Percentiles rank a stretch among this genome's conserved stretches.
Conservation (phyloP, 345 rosid genomes). For the Aquilaria sinensis region DNA sequence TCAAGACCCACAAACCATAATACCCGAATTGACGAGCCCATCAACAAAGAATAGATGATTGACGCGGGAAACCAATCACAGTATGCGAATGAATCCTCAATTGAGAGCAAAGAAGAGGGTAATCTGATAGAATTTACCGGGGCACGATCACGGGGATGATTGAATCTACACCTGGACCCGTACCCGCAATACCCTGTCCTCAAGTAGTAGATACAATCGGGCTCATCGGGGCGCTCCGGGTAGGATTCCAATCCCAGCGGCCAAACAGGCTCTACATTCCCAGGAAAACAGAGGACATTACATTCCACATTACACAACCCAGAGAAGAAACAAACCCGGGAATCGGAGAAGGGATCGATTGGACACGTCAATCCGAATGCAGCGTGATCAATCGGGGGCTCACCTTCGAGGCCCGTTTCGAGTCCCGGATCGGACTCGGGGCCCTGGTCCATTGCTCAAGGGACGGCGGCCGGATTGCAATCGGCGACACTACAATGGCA, state of each 20-base stretch:
- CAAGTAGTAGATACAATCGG: conserved; percentile 77
- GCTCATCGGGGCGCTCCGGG: conserved; percentile 74
- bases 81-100: conserved; percentile 11
- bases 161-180: conserved; percentile 87
- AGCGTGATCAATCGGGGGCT: conserved; percentile 4
- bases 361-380: conserved; percentile 20
- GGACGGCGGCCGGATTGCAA: conserved; percentile 11
- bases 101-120: background rate
- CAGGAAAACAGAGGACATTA: conserved; percentile 6
- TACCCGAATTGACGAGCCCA: conserved; percentile 6
- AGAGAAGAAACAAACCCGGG: background rate
- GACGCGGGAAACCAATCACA: conserved; percentile 15
- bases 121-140: conserved; percentile 38
- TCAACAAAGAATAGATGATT: conserved; percentile 26
- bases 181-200: conserved; percentile 80
- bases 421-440: conserved; percentile 58
- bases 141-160: conserved; percentile 81
- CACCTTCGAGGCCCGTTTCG: conserved; percentile 72
- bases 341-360: no score
- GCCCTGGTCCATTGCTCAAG: conserved; percentile 55
- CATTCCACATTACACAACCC: conserved; percentile 17
- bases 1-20: background rate
- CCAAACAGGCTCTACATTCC: conserved; percentile 66
- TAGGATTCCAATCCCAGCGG: conserved; percentile 51
- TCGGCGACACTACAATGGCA: conserved; percentile 20